Evolutionary conservation across 306 rosid species (phyloP), one percentile per base, ranked within the genome.

Genomic region (Cicer chorassanicum): DNA sequence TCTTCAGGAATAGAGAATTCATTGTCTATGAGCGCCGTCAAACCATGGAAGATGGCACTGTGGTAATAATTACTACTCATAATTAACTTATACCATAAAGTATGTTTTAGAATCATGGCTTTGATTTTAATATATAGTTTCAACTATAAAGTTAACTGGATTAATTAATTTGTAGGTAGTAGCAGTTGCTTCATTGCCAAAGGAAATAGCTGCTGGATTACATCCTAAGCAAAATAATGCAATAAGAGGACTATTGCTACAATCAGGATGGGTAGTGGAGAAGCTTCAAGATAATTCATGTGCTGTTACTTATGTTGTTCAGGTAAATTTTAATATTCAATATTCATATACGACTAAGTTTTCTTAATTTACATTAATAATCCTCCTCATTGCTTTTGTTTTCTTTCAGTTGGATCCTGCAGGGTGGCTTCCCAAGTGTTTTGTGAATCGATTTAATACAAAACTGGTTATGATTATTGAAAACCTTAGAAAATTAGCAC

Each of bases 201-300:
- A 92, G 82, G 92, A 92, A 81, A 92, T 92, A 76, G 97, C 97
- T 12, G 93, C 92, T 10, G 96, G 97, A 44, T 79, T 92, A 71
- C 88, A 89, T 44, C 97, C 96, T 8, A 87, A 88, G 92, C 86
- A 90, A 82, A 90, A 80, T 39, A 88, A 92, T 78, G 87, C 97
- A 66, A 92, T 92, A 45, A 90, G 97, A 81, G 97, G 96, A 62
- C 82, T 90, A 45, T 81, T 92, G 65, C 61, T 92, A 72, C 97
- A 92, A 38, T 92, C 96, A 46, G 97, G 97, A 9, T 92, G 97
- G 96, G 97, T 92, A 6, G 93, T 92, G 14, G 97, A 92, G 81
- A 89, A 87, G 87, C 92, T 88, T 80, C 83, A 88, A 63, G 84
- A 87, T 84, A 82, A 88, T 78, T 88, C 97, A 4, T 90, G 96